Conservation (phyloP, 768 basidiomycete species). For the Boletellus emodensis region DNA sequence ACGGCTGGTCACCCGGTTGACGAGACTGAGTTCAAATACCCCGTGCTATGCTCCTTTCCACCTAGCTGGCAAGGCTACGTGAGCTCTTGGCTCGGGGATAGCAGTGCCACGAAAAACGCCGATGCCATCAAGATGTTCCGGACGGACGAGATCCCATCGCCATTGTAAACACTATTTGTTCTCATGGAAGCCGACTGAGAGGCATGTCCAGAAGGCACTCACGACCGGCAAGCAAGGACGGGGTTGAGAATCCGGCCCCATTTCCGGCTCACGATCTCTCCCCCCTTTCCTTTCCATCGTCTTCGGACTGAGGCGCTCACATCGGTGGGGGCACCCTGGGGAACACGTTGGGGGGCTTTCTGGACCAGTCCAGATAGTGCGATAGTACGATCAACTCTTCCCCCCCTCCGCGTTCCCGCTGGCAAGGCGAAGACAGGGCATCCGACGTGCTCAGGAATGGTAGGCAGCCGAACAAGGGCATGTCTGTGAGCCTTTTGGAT, state of each 20-base stretch:
- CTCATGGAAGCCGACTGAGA: conserved; percentile 7
- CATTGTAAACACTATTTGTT: not conserved
- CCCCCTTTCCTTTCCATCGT: not conserved
- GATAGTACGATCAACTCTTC: not conserved
- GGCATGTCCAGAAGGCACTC: not conserved
- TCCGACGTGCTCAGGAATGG: not conserved
- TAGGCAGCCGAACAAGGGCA: conserved; percentile 8
- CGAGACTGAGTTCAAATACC: too few relatives aligned
- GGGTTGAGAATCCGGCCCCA: not conserved
- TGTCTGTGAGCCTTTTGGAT: too few relatives aligned
- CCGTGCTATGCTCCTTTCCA: too few relatives aligned
- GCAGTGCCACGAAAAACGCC: too few relatives aligned
- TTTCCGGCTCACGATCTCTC: not conserved
- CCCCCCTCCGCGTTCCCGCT: not conserved
- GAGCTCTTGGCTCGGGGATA: too few relatives aligned
- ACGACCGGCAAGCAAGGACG: not conserved
- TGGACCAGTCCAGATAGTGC: too few relatives aligned
- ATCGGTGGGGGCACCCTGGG: not conserved
- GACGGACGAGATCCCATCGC: conserved; percentile 7
- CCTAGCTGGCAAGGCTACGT: too few relatives aligned
- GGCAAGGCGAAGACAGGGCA: not conserved
- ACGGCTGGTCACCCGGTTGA: too few relatives aligned
- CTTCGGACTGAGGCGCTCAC: not conserved
- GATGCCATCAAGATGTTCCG: too few relatives aligned
- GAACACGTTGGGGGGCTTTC: too few relatives aligned